A percentile compares a stretch with the other conserved stretches of the same genome.
phyloP scores from a whole-genome alignment of 1,284 basidiomycete species.

The Anthracocystis panici-leucophaei region DNA sequence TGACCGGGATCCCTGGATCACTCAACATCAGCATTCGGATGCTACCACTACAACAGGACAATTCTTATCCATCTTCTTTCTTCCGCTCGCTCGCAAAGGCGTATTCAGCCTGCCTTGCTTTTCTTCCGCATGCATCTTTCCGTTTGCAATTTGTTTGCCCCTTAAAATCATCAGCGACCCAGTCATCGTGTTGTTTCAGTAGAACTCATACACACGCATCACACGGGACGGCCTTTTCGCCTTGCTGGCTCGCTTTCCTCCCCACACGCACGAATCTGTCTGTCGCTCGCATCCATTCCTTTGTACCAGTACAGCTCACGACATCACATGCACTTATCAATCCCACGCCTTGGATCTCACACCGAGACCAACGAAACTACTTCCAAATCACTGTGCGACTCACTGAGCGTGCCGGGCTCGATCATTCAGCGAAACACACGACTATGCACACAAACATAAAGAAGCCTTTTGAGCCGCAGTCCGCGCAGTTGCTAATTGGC shows the following conservation, averaged over 20 bases:
- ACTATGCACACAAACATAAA: not conserved
- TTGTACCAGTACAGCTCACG: slow-evolving; percentile 20
- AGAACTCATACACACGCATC: not conserved
- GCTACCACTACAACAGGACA: not conserved
- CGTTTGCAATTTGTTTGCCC: not conserved
- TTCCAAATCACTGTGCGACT: not conserved
- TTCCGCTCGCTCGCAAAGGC: too few relatives aligned
- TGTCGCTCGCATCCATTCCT: slow-evolving; percentile 11
- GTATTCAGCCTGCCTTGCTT: too few relatives aligned
- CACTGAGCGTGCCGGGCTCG: not conserved
- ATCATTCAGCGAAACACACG: not conserved
- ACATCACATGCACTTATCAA: slow-evolving; percentile 13
- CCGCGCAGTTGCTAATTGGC: not conserved
- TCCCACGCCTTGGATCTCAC: not conserved
- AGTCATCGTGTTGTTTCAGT: slow-evolving; percentile 3
- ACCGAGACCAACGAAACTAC: not conserved
- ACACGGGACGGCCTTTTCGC: not conserved
- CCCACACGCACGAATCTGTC: not conserved
- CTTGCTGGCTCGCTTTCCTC: not conserved
- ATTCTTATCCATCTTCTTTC: not conserved
- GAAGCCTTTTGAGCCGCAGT: not conserved
- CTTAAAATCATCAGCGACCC: not conserved
- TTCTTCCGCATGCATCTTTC: not conserved
- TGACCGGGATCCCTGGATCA: not conserved
- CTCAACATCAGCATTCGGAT: not conserved